Base-by-base conservation (phyloP, 495 filamentous ascomycete species). In the Penicillium chermesinum region DNA sequence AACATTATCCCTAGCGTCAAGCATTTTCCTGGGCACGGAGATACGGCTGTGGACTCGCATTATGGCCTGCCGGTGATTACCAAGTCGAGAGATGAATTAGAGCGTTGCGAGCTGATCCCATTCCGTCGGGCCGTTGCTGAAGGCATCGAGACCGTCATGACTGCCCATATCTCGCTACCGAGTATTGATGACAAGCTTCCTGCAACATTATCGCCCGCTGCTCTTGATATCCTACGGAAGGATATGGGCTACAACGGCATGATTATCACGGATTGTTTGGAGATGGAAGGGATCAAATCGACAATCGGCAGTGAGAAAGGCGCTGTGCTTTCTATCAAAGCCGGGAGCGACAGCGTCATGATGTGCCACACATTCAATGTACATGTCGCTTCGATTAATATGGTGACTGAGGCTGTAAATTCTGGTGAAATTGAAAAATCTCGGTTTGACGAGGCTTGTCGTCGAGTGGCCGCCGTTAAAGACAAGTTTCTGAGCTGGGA, bases 291-390 rank as follows among this genome's bases (percentile, higher is more conserved):
- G 1, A 70, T 77, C n/a, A 61, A 72, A 15, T 58, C 66, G 3
- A 74, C 66, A 8, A 69, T 65, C 47, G 74, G 74, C 3, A 73
- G 73, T 0, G 72, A 74, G 39, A 59, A 69, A 46, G 73, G 71
- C 37, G 64, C 74, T 1, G 65, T 75, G 19, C 63, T 77, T 35
- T 68, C 74, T 1, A 44, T 77, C 25, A 63, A 63, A 32, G 74
- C 74, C 20, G 74, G 74, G n/a, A 70, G 66, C 40, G 74, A 77
- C 34, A 74, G 73, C 27, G 59, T 73, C 12, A 76, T 76, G 73
- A 62, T 77, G 9, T 77, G 73, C 44, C 74, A 77, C 52, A 77
- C 74, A 7, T 74, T 69, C 44, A 54, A 59, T 9, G 71, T 70
- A 19, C 74, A 77, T 41, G 58, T 72, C 9, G 65, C 51, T 3